Evolutionary conservation across 2,329 filamentous ascomycete genomes (phyloP).

Genomic region (Cladophialophora immunda): DNA sequence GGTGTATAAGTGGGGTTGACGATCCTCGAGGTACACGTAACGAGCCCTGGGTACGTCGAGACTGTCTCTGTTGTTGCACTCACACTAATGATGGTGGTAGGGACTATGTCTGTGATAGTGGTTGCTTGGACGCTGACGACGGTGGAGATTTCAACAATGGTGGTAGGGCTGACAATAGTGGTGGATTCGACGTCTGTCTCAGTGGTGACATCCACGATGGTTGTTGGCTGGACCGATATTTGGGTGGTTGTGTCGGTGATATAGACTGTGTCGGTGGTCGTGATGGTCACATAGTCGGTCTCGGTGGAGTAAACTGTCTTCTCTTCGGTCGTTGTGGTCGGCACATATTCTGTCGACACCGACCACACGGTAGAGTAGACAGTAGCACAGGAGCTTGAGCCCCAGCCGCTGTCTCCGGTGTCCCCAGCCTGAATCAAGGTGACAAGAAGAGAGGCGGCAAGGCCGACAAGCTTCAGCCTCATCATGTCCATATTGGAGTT

Average conservation of each 20-base stretch:
- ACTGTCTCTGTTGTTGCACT: constrained; percentile 25
- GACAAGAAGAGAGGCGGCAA: constrained; percentile 17
- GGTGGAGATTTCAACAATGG: constrained; percentile 13
- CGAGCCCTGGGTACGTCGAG: constrained; percentile 29
- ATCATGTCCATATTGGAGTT: constrained; percentile 19
- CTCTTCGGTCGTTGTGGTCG: neutral
- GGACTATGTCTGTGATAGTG: constrained; percentile 19
- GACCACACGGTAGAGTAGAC: constrained; percentile 15
- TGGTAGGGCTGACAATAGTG: constrained; percentile 20
- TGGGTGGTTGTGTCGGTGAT: constrained; percentile 3
- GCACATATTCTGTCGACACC: constrained; percentile 5
- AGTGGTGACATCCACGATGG: constrained; percentile 13
- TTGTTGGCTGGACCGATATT: constrained; percentile 16
- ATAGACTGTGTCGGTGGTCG: constrained; percentile 10
- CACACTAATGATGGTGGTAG: constrained; percentile 15
- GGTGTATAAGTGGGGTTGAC: constrained; percentile 47
- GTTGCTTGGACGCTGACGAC: constrained; percentile 10
- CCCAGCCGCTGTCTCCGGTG: constrained; percentile 3
- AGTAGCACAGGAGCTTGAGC: constrained; percentile 5
- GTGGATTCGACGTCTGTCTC: constrained; percentile 4
- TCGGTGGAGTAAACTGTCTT: constrained; percentile 12
- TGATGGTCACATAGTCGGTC: constrained; percentile 17
- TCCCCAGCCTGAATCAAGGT: constrained; percentile 11
- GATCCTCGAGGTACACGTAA: constrained; percentile 44
- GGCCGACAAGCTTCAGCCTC: constrained; percentile 22